Percentiles rank a stretch among this genome's conserved stretches.
phyloP scores from a whole-genome alignment of 2,329 filamentous ascomycete species.

The Aspergillus tanneri region DNA sequence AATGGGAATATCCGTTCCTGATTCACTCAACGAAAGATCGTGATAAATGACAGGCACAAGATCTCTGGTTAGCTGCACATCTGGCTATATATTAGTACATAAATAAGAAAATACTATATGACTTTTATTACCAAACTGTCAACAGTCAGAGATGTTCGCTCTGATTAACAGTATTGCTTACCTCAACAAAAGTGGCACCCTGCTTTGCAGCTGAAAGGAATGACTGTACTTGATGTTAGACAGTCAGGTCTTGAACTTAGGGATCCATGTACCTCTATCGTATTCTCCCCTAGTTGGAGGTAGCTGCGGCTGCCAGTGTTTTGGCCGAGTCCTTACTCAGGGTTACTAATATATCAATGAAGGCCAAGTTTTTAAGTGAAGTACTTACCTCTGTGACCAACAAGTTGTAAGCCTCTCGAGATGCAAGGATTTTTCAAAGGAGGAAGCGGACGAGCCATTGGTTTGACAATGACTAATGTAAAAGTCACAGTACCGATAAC shows the following conservation, averaged over 20 bases:
- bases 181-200: constrained; percentile 39
- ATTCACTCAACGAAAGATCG: constrained; percentile 46
- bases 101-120: background rate
- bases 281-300: constrained; percentile 44
- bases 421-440: background rate
- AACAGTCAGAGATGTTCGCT: background rate
- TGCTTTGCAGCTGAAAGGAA: constrained; percentile 35
- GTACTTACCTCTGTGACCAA: constrained; percentile 37
- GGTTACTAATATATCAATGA: background rate
- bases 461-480: constrained; percentile 30
- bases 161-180: constrained; percentile 13
- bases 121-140: constrained; percentile 12
- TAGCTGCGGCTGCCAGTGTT: constrained; percentile 28
- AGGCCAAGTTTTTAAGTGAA: background rate
- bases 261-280: constrained; percentile 26
- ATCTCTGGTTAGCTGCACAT: constrained; percentile 46
- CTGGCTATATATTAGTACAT: constrained; percentile 19
- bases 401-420: constrained; percentile 15
- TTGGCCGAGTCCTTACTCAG: constrained; percentile 23
- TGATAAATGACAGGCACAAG: constrained; percentile 44
- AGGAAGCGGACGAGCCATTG: background rate
- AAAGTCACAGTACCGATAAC: constrained; percentile 36
- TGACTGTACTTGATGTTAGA: constrained; percentile 23
- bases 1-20: constrained; percentile 43
- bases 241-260: background rate